phyloP scores from a whole-genome alignment of 2,329 filamentous ascomycete genomes.

The Talaromyces sp. region DNA sequence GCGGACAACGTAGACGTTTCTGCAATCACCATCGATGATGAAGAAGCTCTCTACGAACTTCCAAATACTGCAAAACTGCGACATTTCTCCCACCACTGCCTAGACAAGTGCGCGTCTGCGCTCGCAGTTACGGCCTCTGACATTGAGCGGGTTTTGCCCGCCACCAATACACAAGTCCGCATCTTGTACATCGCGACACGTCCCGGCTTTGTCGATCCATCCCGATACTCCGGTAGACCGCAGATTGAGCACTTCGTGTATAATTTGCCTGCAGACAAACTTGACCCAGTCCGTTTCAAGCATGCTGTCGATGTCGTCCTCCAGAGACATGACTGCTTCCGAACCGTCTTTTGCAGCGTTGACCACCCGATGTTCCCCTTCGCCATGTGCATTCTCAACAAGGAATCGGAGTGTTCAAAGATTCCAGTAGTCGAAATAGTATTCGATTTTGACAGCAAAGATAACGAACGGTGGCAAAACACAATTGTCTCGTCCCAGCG shows the following conservation, averaged over 20 bases:
- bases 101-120: neutral
- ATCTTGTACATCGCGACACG: slow-evolving; percentile 3
- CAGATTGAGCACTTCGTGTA: slow-evolving; percentile 7
- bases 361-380: slow-evolving; percentile 1
- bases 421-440: slow-evolving; percentile 9
- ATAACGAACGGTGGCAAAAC: neutral
- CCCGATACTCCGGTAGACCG: slow-evolving; percentile 10
- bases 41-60: slow-evolving; percentile 1
- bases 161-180: neutral
- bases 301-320: slow-evolving; percentile 2
- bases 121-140: slow-evolving; percentile 3
- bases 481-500: slow-evolving; percentile 2
- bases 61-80: neutral
- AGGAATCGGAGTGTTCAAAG: neutral
- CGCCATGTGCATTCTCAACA: neutral
- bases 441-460: neutral
- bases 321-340: slow-evolving; percentile 9
- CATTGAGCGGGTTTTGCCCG: slow-evolving; percentile 6
- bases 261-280: neutral
- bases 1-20: neutral
- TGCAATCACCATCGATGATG: slow-evolving; percentile 3
- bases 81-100: slow-evolving; percentile 4
- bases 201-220: neutral
- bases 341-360: slow-evolving; percentile 3
- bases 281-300: slow-evolving; percentile 3